Conservation (phyloP, 257 asterid species). For the Nicotiana noctiflora region DNA sequence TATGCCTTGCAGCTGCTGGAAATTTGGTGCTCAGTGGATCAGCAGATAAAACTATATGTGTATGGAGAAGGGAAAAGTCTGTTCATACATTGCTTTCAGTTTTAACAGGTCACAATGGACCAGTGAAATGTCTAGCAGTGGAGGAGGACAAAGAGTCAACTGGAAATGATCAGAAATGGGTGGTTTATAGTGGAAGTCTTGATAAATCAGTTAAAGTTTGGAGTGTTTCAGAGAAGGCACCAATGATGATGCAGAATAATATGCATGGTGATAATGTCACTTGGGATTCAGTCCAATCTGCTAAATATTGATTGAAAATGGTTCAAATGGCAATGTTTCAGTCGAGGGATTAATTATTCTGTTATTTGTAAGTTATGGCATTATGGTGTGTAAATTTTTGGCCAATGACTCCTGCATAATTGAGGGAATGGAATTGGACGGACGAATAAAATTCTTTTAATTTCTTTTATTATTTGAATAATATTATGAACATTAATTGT, state of each 20-base stretch:
- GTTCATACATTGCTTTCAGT: conserved; percentile 37
- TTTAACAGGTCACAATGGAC: conserved; percentile 48
- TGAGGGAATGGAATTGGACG: neutral
- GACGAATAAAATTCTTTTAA: neutral
- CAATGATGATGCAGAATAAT: conserved; percentile 21
- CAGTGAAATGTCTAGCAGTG: conserved; percentile 59
- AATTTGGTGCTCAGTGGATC: conserved; percentile 48
- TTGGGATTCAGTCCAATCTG: conserved; percentile 27
- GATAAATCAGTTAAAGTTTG: conserved; percentile 60
- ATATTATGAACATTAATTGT: neutral
- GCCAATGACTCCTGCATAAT: neutral
- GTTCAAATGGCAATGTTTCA: neutral
- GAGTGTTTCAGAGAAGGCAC: conserved; percentile 46
- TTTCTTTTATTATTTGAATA: neutral
- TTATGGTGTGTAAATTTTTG: neutral
- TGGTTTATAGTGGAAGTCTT: conserved; percentile 56
- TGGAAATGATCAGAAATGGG: conserved; percentile 33
- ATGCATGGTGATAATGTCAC: conserved; percentile 4
- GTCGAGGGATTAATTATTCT: neutral
- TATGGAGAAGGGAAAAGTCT: conserved; percentile 51
- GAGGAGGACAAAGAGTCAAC: conserved; percentile 34
- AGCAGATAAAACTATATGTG: conserved; percentile 50
- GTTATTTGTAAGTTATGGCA: neutral
- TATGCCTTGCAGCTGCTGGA: conserved; percentile 48
- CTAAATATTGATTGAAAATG: conserved; percentile 17